phyloP scores from a whole-genome alignment of 139 green algal genomes.

The Dunaliella primolecta region DNA sequence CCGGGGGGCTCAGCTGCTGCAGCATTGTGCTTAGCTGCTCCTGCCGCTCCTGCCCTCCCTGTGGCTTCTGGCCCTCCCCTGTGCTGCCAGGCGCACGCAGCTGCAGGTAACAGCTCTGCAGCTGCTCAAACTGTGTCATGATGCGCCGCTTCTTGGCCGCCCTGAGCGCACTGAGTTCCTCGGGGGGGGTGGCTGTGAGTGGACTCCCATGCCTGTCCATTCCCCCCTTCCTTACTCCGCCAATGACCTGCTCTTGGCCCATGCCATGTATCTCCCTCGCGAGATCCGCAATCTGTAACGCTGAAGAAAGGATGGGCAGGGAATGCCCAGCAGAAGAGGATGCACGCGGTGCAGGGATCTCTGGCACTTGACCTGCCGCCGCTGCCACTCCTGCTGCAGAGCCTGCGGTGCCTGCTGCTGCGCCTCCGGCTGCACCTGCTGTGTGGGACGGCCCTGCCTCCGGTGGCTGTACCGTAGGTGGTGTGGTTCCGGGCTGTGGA shows the following conservation, averaged over 20 bases:
- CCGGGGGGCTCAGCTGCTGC: too few relatives aligned
- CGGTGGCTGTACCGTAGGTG: not conserved
- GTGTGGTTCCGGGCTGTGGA: not conserved
- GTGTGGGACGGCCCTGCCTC: not conserved
- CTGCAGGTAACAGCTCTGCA: constrained; percentile 69
- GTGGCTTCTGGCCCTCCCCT: too few relatives aligned
- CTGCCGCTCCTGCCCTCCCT: too few relatives aligned
- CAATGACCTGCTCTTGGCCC: not conserved
- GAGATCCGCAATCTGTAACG: not conserved
- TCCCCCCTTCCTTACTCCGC: too few relatives aligned
- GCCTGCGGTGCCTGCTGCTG: constrained; percentile 1
- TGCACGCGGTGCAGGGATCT: not conserved
- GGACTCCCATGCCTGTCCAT: too few relatives aligned
- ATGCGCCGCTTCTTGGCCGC: constrained; percentile 59
- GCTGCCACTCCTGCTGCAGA: not conserved
- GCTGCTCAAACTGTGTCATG: constrained; percentile 64
- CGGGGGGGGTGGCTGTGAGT: too few relatives aligned
- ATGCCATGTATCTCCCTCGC: not conserved
- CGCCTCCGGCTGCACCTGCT: not conserved
- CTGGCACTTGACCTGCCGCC: not conserved
- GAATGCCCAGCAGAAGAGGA: not conserved
- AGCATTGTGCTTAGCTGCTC: too few relatives aligned
- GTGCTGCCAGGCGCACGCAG: not conserved
- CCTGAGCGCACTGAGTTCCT: constrained; percentile 16
- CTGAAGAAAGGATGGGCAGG: not conserved